Evolutionary conservation across 331 rosid species (phyloP), one percentile per base, ranked within the genome.

Genomic region (Acacia concinna): DNA sequence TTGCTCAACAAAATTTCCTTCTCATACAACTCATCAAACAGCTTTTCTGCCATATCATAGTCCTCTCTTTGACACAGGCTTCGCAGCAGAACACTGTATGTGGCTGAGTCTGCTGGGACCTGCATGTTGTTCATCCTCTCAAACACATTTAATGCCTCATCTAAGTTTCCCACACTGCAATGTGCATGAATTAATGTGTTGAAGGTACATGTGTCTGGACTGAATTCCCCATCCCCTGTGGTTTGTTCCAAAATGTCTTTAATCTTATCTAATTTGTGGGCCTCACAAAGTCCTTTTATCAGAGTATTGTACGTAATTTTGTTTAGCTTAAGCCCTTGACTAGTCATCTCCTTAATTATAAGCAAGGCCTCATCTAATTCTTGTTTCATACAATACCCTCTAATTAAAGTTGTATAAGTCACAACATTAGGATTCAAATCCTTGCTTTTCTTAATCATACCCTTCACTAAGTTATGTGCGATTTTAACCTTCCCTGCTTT

Each of bases 241-340:
- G 84, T 60, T 41, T 35, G 82, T 68, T 86, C 88, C 84, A 89
- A 85, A 76, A 86, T 80, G 80, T 82, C 89, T 68, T 78, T 89
- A 28, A 86, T 71, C 82, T 85, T 88, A 31, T 88, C 94, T 54
- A 87, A 84, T 79, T 75, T 88, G 6, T 34, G 75, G 12, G 81
- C 92, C 81, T 93, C 97, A 68, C 90, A 84, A 8, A 93, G 90
- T 27, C 97, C 97, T 80, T 93, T 93, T 4, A 93, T 68, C 38
- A 93, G 72, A 70, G 94, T 93, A 75, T 93, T 93, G 76, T 73
- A 90, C 9, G 94, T 92, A 78, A 92, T 68, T 27, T 67, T 73
- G 80, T 89, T 93, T 3, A 92, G 86, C 84, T 87, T 83, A 25
- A 89, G 34, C 52, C 92, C 94, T 54, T 4, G 79, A 65, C 81